Evolutionary conservation across 2,329 filamentous ascomycete species (phyloP), one percentile per base, ranked within the genome.

Genomic region (Leptographium procerum): DNA sequence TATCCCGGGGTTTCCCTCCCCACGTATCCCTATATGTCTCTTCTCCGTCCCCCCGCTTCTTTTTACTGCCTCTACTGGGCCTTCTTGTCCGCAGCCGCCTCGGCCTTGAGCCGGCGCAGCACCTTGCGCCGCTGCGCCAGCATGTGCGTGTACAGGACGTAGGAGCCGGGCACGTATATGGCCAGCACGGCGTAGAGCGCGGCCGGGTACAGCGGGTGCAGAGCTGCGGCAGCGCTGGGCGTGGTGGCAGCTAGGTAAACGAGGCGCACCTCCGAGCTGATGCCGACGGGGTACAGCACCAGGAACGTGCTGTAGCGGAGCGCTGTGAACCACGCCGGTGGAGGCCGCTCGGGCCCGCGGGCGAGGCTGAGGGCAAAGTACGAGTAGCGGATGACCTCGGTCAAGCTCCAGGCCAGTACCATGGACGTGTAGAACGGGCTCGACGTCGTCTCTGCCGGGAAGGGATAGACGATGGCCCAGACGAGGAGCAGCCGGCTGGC

Each of bases 71-170:
- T 48, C 61, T 64, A 77, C 65, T 75, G 69, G 13, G 65, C 66
- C 60, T 73, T 73, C 68, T 79, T 77, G 52, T 66, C 53, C 73
- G 14, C 36, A 24, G 16, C 47, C 8, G 24, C 55, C 64, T 75
- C 67, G 31, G 69, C 66, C 72, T 80, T 82, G 68, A 84, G 81
- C 47, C 78, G 81, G 57, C 83, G 81, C 75, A 90, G 76, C 57
- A 92, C 83, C 80, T 90, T 95, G 64, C 83, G 80, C 65, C 92
- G 80, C 79, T 99, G 94, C 61, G 80, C 79, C 78, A 97, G 89
- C 94, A 99, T 97, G 73, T 99, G 88, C 26, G 88, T 90, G 70
- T 94, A 97, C 59, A 97, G 74, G 58, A 95, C 81, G 67, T 94
- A 95, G 4, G 88, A 68, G 75, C 89, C 87, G 61, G 61, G 65